These are phyloP conservation scores for Paraconiothyrium sp. DNA, from an alignment of 2,329 filamentous ascomycete species.

Conservation along the genomic window DNA sequence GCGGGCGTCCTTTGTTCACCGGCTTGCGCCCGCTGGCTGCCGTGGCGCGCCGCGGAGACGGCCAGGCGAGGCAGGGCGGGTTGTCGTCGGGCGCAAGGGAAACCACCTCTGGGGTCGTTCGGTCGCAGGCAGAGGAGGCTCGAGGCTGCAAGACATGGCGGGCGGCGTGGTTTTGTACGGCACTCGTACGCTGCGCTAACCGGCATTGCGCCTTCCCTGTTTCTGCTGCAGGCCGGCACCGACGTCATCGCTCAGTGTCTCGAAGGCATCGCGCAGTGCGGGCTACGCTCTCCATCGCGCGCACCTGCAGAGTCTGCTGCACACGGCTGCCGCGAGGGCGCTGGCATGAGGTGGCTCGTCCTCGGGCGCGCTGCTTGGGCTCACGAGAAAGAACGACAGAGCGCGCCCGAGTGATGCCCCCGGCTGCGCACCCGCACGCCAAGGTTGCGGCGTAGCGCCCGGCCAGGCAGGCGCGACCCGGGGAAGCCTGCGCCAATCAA, in stretches of 20 bases:
- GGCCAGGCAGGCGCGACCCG: slow-evolving; percentile 18
- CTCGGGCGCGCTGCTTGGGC: background rate
- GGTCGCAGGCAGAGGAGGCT: slow-evolving; percentile 46
- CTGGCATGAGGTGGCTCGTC: background rate
- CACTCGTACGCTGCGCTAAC: slow-evolving; percentile 5
- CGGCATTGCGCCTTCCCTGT: slow-evolving; percentile 40
- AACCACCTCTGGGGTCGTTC: slow-evolving; percentile 46
- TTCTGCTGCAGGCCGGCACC: slow-evolving; percentile 31
- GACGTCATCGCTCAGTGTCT: slow-evolving; percentile 15
- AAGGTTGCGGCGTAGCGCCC: slow-evolving; percentile 46
- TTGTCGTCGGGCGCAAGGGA: slow-evolving; percentile 50
- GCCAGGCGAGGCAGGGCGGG: slow-evolving; percentile 32
- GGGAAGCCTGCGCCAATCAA: slow-evolving; percentile 41
- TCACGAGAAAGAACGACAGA: slow-evolving; percentile 9
- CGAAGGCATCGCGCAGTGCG: background rate
- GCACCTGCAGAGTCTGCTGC: background rate
- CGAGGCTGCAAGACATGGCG: slow-evolving; percentile 36
- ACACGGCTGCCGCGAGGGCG: too few relatives aligned
- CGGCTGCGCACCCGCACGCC: background rate
- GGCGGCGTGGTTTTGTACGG: slow-evolving; percentile 44
- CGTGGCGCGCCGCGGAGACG: slow-evolving; percentile 32
- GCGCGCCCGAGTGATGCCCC: slow-evolving; percentile 9
- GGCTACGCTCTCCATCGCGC: background rate
- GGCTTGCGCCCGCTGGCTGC: slow-evolving; percentile 48
- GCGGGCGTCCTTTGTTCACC: slow-evolving; percentile 47